phyloP scores from a whole-genome alignment of 108 stramenopile species.

The Pseudonitzschia delicatissima region DNA sequence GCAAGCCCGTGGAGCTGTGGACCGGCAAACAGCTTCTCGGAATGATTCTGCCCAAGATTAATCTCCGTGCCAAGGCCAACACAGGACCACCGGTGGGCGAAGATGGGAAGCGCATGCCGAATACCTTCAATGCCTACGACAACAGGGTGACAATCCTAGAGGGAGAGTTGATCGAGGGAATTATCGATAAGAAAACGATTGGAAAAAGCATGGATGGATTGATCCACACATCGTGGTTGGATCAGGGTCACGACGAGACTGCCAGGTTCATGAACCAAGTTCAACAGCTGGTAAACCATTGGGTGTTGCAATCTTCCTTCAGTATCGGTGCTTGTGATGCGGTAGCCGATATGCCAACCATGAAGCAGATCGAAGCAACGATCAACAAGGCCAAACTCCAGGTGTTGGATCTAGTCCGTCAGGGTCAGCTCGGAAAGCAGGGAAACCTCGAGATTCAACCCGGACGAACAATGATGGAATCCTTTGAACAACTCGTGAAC shows the following conservation, averaged over 20 bases:
- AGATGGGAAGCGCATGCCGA: slow-evolving; percentile 54
- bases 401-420: slow-evolving; percentile 92
- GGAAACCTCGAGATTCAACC: slow-evolving; percentile 96
- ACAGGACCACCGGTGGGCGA: slow-evolving; percentile 75
- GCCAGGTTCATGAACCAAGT: slow-evolving; percentile 97
- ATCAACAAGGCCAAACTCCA: slow-evolving; percentile 96
- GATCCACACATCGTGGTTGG: slow-evolving; percentile 96
- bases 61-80: slow-evolving; percentile 84
- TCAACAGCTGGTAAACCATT: slow-evolving; percentile 93
- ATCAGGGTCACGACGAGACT: slow-evolving; percentile 91
- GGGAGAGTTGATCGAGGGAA: slow-evolving; percentile 93
- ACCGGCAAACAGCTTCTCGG: slow-evolving; percentile 98
- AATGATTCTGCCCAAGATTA: slow-evolving; percentile 91
- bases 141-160: slow-evolving; percentile 87
- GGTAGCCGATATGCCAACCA: slow-evolving; percentile 93
- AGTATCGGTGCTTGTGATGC: slow-evolving; percentile 98
- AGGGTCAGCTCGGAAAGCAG: slow-evolving; percentile 81
- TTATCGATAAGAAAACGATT: slow-evolving; percentile 96
- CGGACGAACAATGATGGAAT: slow-evolving; percentile 98
- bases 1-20: slow-evolving; percentile 96
- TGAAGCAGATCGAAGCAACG: slow-evolving; percentile 91
- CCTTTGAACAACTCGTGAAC: slow-evolving; percentile 97
- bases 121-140: slow-evolving; percentile 90
- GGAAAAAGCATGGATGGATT: slow-evolving; percentile 94
- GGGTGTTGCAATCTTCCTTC: slow-evolving; percentile 93